phyloP scores from a whole-genome alignment of 805 yeast species.

The Sugiyamaella marilandica region DNA sequence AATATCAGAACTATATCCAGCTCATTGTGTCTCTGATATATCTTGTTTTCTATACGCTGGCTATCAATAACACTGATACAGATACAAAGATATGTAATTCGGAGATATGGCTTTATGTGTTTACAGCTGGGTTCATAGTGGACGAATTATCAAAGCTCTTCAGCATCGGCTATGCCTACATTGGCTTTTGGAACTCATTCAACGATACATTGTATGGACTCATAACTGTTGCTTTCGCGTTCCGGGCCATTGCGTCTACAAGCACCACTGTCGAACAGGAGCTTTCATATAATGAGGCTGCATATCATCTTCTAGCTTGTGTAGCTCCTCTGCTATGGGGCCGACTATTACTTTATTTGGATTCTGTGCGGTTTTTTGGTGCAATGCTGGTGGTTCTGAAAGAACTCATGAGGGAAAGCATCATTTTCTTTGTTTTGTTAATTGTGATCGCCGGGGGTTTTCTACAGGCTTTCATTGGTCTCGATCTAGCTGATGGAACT shows the following conservation, averaged over 20 bases:
- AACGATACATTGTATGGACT: slow-evolving; percentile 65
- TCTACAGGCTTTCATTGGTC: slow-evolving; percentile 79
- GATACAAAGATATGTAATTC: slow-evolving; percentile 26
- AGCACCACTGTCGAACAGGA: neutral
- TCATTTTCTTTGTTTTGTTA: slow-evolving; percentile 73
- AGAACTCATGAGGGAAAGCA: slow-evolving; percentile 80
- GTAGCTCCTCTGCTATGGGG: slow-evolving; percentile 89
- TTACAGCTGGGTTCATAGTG: slow-evolving; percentile 59
- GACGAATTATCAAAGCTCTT: slow-evolving; percentile 71
- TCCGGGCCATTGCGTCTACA: slow-evolving; percentile 44
- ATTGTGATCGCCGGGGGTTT: slow-evolving; percentile 71
- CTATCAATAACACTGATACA: slow-evolving; percentile 55
- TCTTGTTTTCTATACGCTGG: slow-evolving; percentile 54
- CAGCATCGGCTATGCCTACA: slow-evolving; percentile 67
- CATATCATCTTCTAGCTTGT: slow-evolving; percentile 68
- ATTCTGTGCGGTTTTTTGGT: slow-evolving; percentile 77
- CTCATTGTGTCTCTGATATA: slow-evolving; percentile 62
- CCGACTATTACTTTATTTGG: slow-evolving; percentile 67
- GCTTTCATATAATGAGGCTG: slow-evolving; percentile 43
- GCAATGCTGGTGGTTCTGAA: slow-evolving; percentile 82
- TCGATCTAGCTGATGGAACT: slow-evolving; percentile 83
- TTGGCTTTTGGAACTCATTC: slow-evolving; percentile 76
- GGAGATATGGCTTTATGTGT: slow-evolving; percentile 55
- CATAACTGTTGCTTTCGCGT: slow-evolving; percentile 47
- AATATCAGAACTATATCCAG: slow-evolving; percentile 72